These are phyloP conservation scores for Neonectria punicea DNA, from an alignment of 2,329 filamentous ascomycete species.

Conservation along the genomic window DNA sequence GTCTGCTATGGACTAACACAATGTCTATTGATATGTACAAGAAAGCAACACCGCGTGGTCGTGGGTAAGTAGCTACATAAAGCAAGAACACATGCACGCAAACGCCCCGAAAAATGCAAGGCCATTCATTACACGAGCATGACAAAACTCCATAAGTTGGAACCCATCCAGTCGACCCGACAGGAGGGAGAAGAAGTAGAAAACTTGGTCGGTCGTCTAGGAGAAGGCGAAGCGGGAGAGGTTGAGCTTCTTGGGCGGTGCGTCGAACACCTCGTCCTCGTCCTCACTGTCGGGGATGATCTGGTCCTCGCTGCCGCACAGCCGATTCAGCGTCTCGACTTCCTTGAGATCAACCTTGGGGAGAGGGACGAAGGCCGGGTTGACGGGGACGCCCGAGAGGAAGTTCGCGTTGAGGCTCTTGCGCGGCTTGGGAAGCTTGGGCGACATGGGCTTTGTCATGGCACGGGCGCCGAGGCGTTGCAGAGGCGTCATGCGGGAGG, in stretches of 20 bases:
- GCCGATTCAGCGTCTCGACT: constrained; percentile 60
- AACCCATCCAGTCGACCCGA: neutral
- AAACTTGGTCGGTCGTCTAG: constrained; percentile 23
- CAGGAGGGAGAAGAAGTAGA: neutral
- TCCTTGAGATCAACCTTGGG: constrained; percentile 65
- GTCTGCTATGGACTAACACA: constrained; percentile 1
- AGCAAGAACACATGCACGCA: neutral
- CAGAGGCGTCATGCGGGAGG: constrained; percentile 61
- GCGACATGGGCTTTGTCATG: constrained; percentile 40
- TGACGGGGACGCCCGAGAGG: constrained; percentile 54
- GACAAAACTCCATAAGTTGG: neutral
- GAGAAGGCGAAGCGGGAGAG: constrained; percentile 60
- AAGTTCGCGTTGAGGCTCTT: constrained; percentile 39
- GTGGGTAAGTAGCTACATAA: neutral
- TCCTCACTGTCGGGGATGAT: constrained; percentile 64
- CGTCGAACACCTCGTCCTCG: constrained; percentile 54
- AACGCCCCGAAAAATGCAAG: neutral
- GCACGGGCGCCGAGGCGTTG: constrained; percentile 64
- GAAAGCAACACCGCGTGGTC: neutral
- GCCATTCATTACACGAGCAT: neutral
- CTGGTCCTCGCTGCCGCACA: constrained; percentile 66
- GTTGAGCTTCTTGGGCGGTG: constrained; percentile 52
- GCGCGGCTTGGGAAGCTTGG: constrained; percentile 44
- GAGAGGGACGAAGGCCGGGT: constrained; percentile 65
- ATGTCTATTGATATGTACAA: constrained; percentile 16